Base-by-base conservation (phyloP, 768 basidiomycete genomes). In the Russula vinacea region DNA sequence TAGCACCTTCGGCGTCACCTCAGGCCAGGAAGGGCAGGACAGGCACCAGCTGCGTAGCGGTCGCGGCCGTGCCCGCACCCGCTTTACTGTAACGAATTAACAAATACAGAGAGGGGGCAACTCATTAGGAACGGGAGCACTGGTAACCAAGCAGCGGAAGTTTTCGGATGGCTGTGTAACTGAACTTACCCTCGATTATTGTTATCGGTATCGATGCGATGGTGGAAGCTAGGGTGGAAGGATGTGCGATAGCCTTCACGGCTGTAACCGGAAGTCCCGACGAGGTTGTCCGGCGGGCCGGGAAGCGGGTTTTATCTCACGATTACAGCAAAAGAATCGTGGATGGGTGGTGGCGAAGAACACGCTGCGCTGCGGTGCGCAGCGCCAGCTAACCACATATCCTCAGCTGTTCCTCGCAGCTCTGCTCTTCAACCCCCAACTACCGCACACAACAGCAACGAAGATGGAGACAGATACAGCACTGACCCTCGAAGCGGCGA, bases 401-500 rank as follows among this genome's bases (percentile, higher is more conserved):
- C 35, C 54, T 24, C 19, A 16, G 0, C 16, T 16, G n/a, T n/a
- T 32, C 37, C 19, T 11, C 35, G 26, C 16, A 8, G 19, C 33
- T 39, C 7, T 22, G 3, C 11, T 19, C 52, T 2, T 19, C n/a
- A 29, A 6, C 29, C 10, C 4, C 4, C 29, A 29, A 29, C 51
- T 19, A 35, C 53, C 39, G 39, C 40, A 5, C 37, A 32, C 29
- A 19, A 19, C 52, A 39, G 8, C 16, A 17, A 19, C n/a, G n/a
- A 32, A 33, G 9, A 64, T 49, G 37, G 49, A 16, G 19, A 29
- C 39, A 7, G 33, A 39, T 5, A 35, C 29, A 29, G 26, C 49
- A 5, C 37, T 61, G 7, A 29, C 64, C n/a, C 22, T 60, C 49
- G 64, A 65, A 5, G 19, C 22, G 6, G 64, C 64, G 22, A 56